These are phyloP conservation scores for Pyricularia grisea DNA, from an alignment of 2,329 filamentous ascomycete genomes.

Conservation along the genomic window DNA sequence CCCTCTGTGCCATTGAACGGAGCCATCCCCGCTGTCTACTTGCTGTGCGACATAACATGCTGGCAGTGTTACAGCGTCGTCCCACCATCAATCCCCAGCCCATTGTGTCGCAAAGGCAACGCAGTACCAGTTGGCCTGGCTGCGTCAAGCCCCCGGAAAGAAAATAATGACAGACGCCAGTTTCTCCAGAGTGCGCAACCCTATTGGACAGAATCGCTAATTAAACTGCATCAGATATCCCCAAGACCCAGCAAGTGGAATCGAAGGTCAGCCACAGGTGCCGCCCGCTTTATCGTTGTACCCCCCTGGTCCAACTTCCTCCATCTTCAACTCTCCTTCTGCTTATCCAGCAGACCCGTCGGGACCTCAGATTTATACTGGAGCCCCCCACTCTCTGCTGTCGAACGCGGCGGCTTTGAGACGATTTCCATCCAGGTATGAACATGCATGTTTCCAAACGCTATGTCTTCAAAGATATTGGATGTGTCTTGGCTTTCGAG, in stretches of 20 bases:
- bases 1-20: conserved; percentile 11
- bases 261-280: conserved; percentile 42
- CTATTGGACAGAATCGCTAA: conserved; percentile 10
- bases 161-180: conserved; percentile 8
- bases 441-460: conserved; percentile 12
- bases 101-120: conserved; percentile 22
- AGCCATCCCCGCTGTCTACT: conserved; percentile 16
- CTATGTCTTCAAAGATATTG: background rate
- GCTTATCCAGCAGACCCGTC: conserved; percentile 40
- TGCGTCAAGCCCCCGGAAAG: conserved; percentile 6
- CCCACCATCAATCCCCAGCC: conserved; percentile 19
- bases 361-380: conserved; percentile 34
- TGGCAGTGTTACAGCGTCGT: conserved; percentile 32
- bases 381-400: conserved; percentile 31
- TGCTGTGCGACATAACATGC: conserved; percentile 31
- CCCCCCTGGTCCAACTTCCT: conserved; percentile 27
- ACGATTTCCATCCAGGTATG: conserved; percentile 46
- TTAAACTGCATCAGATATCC: conserved; percentile 38
- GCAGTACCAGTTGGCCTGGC: conserved; percentile 20
- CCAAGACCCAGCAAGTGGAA: conserved; percentile 41
- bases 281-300: conserved; percentile 42
- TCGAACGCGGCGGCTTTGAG: conserved; percentile 43
- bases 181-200: conserved; percentile 1
- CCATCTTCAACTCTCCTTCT: conserved; percentile 33
- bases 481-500: background rate